These are phyloP conservation scores for Tirmania nivea DNA, from an alignment of 495 filamentous ascomycete genomes.

Conservation along the genomic window DNA sequence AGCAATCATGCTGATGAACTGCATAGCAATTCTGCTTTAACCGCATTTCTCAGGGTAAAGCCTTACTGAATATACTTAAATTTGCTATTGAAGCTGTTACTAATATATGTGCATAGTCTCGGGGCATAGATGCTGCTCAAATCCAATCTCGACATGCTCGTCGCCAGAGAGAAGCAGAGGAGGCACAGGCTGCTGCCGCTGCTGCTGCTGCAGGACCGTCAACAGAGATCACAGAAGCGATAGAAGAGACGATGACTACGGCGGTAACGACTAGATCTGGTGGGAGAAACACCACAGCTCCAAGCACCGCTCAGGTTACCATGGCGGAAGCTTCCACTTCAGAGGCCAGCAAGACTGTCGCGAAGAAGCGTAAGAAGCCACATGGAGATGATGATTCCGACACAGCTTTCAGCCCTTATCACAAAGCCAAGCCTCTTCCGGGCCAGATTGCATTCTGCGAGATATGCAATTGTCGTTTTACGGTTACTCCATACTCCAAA, in stretches of 20 bases:
- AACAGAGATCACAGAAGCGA: constrained; percentile 1
- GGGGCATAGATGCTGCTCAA: constrained; percentile 13
- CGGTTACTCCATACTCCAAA: constrained; percentile 75
- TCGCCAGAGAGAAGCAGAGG: constrained; percentile 28
- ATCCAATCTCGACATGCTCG: constrained; percentile 9
- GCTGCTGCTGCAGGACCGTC: constrained; percentile 7
- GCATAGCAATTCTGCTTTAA: constrained; percentile 14
- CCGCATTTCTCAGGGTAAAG: constrained; percentile 14
- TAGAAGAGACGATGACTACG: neutral
- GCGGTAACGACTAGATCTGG: neutral
- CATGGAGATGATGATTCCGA: constrained; percentile 26
- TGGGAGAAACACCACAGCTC: constrained; percentile 2
- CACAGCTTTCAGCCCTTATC: constrained; percentile 28
- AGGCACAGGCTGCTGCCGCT: constrained; percentile 9
- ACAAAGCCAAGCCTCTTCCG: constrained; percentile 40
- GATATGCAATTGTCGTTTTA: constrained; percentile 69
- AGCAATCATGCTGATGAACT: neutral
- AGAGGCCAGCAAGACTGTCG: constrained; percentile 14
- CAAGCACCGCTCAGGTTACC: constrained; percentile 3
- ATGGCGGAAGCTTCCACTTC: constrained; percentile 10
- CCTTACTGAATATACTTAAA: neutral
- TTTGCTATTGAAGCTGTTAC: too few relatives aligned
- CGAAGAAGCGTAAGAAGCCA: constrained; percentile 21
- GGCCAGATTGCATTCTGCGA: constrained; percentile 83
- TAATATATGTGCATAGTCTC: constrained; percentile 1